phyloP scores from a whole-genome alignment of 139 green algal genomes.

The Chlamydomonas asymmetrica region DNA sequence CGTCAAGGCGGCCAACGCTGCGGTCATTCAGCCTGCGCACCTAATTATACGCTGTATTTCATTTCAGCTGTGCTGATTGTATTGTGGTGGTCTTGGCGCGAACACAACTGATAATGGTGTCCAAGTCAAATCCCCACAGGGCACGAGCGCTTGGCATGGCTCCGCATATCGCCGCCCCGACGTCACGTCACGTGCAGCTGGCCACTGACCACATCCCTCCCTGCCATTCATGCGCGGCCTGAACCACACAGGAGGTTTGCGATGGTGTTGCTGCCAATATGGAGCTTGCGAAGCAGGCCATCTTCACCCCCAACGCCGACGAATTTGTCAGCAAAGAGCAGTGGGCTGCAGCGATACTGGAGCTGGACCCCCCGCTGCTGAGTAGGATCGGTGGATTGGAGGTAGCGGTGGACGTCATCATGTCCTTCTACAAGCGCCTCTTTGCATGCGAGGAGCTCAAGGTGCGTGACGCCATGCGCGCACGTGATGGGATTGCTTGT shows the following conservation, averaged over 20 bases:
- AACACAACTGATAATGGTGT: neutral
- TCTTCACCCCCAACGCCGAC: slow-evolving; percentile 24
- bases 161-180: neutral
- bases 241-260: neutral
- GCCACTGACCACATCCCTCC: neutral
- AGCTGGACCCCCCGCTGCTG: neutral
- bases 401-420: neutral
- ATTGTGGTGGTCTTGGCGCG: neutral
- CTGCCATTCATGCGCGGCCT: neutral
- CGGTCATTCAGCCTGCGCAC: neutral
- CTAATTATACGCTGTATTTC: neutral
- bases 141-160: neutral
- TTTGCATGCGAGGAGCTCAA: slow-evolving; percentile 14
- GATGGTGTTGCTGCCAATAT: neutral
- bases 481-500: too few species aligned
- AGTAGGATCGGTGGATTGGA: neutral
- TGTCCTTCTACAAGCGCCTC: slow-evolving; percentile 21
- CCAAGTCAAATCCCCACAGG: neutral
- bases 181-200: neutral
- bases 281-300: neutral
- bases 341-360: neutral
- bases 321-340: slow-evolving; percentile 13
- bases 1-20: neutral
- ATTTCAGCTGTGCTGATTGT: neutral
- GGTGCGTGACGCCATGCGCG: too few species aligned